Base-by-base conservation (phyloP, 2,329 filamentous ascomycete genomes). In the Trichoderma arundinaceum region DNA sequence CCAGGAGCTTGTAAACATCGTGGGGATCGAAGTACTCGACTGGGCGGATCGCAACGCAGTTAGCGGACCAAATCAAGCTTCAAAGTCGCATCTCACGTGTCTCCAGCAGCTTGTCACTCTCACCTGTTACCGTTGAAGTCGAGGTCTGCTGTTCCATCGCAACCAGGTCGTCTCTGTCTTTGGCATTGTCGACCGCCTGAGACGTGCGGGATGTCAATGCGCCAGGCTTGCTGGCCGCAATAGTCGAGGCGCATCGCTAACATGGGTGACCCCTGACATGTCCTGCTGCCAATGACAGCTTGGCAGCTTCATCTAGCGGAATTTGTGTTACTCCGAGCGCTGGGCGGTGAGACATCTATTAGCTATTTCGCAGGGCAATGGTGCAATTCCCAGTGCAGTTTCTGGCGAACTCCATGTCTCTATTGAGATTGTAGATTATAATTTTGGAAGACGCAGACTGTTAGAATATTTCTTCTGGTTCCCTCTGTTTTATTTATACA, bases 21-120 rank as follows among this genome's bases (percentile, higher is more conserved):
- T 92, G 91, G 61, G 95, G 94, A 80, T 99, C 95, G 81, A 91
- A 92, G 81, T 97, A 99, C 83, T 98, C 94, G 81, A 97, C 93
- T 96, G 33, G 48, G 54, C 28, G 32, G 33, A 54, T 46, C 12
- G 38, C n/a, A 44, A 22, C 38, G 49, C 60, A n/a, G 12, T 56
- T 51, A 41, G 64, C 33, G n/a, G 54, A 33, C 33, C 12, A 32
- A 17, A 4, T 9, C 13, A 43, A 35, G 10, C 4, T 39, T 15
- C 13, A 62, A 28, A 33, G 38, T 22, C 7, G 12, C 7, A 7
- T 9, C 10, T n/a, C 1, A 5, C 3, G 15, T 1, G 7, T n/a
- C n/a, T 46, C 17, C n/a, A 19, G 44, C 44, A 2, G 22, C 17
- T 7, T 39, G 28, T 7, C 13, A 22, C 13, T 46, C 77, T 62